Conservation (phyloP, 805 yeast genomes). For the Wickerhamiella sergipiensis region DNA sequence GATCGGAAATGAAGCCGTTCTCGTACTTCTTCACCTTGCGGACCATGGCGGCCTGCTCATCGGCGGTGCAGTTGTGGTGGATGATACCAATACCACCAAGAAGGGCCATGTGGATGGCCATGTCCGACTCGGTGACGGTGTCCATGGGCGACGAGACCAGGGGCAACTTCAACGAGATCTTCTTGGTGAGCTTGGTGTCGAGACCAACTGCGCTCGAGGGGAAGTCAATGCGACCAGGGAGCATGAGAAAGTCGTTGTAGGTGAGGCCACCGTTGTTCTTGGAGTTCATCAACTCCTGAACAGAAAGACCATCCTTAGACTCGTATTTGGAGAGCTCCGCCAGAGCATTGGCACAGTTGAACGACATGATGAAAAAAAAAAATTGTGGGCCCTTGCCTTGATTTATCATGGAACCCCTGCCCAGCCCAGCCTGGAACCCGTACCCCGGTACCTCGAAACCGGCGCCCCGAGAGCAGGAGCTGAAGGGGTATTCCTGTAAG, state of each 20-base stretch:
- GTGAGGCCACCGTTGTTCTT: constrained; percentile 87
- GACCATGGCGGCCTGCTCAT: constrained; percentile 98
- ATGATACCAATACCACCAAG: constrained; percentile 98
- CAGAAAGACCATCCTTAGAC: constrained; percentile 73
- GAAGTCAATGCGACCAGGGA: constrained; percentile 89
- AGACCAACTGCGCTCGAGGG: constrained; percentile 65
- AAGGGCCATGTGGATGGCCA: constrained; percentile 98
- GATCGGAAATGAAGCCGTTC: constrained; percentile 94
- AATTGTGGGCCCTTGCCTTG: neutral
- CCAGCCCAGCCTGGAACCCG: neutral
- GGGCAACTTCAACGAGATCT: constrained; percentile 82
- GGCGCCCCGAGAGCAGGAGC: no score
- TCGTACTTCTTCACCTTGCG: constrained; percentile 91
- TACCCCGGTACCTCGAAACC: neutral
- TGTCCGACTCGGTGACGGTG: constrained; percentile 91
- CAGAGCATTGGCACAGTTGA: constrained; percentile 34
- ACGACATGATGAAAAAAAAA: constrained; percentile 3
- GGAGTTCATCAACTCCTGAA: constrained; percentile 79
- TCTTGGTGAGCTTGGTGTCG: constrained; percentile 82
- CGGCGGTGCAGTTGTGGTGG: constrained; percentile 93
- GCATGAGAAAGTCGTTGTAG: constrained; percentile 86
- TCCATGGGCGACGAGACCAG: constrained; percentile 99
- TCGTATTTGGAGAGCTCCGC: constrained; percentile 52
- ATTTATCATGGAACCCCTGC: neutral
- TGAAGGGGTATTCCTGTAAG: no score